Conservation (phyloP, 192 early-diverging fungal species). For the Phlyctochytrium arcticum region DNA sequence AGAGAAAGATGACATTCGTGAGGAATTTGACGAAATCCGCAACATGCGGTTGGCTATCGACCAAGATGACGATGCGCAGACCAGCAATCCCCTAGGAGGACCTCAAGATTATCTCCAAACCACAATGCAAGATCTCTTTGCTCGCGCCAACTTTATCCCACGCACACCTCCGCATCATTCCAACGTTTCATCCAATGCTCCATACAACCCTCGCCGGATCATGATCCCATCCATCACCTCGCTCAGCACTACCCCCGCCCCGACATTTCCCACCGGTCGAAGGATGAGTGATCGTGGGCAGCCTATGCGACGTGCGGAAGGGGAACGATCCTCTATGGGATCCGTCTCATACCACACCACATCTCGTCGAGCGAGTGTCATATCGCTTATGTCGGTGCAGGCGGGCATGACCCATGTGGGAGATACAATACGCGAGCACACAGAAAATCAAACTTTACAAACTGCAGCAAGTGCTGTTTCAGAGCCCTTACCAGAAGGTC, state of each 20-base stretch:
- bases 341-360: too few relatives aligned
- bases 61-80: neutral
- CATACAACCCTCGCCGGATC: neutral
- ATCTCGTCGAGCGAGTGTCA: too few relatives aligned
- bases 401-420: too few relatives aligned
- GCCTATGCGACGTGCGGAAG: too few relatives aligned
- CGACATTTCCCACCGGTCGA: neutral
- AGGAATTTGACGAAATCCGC: neutral
- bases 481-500: too few relatives aligned
- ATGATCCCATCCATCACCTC: too few relatives aligned
- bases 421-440: too few relatives aligned
- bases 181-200: neutral
- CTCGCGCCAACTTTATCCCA: neutral
- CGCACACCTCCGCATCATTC: neutral
- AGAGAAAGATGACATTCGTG: neutral
- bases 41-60: neutral
- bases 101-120: conserved; percentile 15
- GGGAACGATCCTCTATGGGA: too few relatives aligned
- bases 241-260: neutral
- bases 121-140: conserved; percentile 16
- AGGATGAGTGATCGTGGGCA: neutral
- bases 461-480: too few relatives aligned
- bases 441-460: too few relatives aligned
- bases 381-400: too few relatives aligned
- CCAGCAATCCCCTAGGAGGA: neutral